Base-by-base conservation (phyloP, 805 yeast species). In the Clavispora asparagi region DNA sequence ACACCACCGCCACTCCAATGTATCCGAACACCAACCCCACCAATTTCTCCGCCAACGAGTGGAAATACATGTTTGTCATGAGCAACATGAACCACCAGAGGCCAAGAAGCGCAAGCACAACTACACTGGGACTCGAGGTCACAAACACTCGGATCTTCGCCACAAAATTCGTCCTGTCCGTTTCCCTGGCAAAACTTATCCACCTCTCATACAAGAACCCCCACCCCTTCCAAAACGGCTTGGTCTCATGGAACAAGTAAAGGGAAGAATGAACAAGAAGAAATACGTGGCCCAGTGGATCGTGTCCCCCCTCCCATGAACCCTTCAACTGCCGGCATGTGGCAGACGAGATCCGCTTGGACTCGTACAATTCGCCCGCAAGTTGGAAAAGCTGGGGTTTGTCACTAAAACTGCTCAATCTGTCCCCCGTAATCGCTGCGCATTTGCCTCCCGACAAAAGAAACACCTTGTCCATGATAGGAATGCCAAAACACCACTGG, bases 201-300 rank as follows among this genome's bases (percentile, higher is more conserved):
- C 33, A 35, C 5, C 39, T 32, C 7, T 7, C 12, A 11, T 39
- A 6, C 14, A 51, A 30, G 3, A 17, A 23, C 3, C 41, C 41
- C 62, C 71, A 64, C 17, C 64, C 54, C n/a, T 35, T 51, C 68
- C 65, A 72, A 56, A 55, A 63, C 40, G 49, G 81, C 19, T 72
- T 48, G 7, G 79, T 60, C 60, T 91, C 97, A 46, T 81, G 80
- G 58, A 86, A 70, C 52, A 92, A 58, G 46, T 85, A 77, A 45
- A 84, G 60, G 28, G 84, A 77, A 8, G 87, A 74, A 48, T 84
- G 85, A 6, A 84, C 76, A 39, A 92, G 68, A 37, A 94, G 62
- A 56, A 91, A 94, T 1, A 88, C 84, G 61, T 94, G 99, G 0
- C 99, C 99, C 50, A 92, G 84, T 6, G 98, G 96, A 67, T 94